Evolutionary conservation across 2,329 filamentous ascomycete species (phyloP).

Genomic region (Coniochaeta sp.): DNA sequence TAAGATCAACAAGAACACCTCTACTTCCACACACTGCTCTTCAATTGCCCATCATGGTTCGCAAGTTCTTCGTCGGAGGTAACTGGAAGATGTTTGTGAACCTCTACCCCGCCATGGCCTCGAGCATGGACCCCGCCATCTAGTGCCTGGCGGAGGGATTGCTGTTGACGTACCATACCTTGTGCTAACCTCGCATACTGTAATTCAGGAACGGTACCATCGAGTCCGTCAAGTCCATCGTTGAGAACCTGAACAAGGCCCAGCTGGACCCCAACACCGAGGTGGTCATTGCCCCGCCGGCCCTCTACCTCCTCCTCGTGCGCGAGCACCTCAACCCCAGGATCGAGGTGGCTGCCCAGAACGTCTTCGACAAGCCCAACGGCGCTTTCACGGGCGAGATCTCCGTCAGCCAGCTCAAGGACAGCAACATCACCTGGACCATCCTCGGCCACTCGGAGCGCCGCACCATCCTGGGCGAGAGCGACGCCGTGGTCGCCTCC

Average conservation of each 20-base stretch:
- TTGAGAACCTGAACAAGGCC: conserved; percentile 80
- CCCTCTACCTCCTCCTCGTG: conserved; percentile 83
- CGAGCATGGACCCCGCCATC: conserved; percentile 9
- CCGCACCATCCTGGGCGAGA: conserved; percentile 80
- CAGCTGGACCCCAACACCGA: conserved; percentile 74
- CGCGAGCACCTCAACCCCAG: conserved; percentile 68
- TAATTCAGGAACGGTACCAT: conserved; percentile 78
- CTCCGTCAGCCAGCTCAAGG: conserved; percentile 83
- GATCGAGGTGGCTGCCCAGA: conserved; percentile 87
- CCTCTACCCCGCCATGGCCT: conserved; percentile 14
- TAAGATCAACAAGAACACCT: neutral
- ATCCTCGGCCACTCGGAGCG: conserved; percentile 95
- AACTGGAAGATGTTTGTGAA: conserved; percentile 95
- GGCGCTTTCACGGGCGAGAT: conserved; percentile 98
- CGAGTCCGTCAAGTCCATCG: conserved; percentile 83
- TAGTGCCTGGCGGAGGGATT: neutral
- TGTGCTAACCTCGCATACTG: conserved; percentile 15
- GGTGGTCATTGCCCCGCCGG: conserved; percentile 87
- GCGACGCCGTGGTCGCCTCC: conserved; percentile 74
- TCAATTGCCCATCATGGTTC: conserved; percentile 64
- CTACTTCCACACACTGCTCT: neutral
- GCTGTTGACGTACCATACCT: conserved; percentile 7
- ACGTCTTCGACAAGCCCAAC: conserved; percentile 95
- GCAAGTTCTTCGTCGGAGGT: conserved; percentile 94
- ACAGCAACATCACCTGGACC: conserved; percentile 81